These are phyloP conservation scores for Solidago caesia DNA, from an alignment of 129 eudicot species.

Conservation along the genomic window DNA sequence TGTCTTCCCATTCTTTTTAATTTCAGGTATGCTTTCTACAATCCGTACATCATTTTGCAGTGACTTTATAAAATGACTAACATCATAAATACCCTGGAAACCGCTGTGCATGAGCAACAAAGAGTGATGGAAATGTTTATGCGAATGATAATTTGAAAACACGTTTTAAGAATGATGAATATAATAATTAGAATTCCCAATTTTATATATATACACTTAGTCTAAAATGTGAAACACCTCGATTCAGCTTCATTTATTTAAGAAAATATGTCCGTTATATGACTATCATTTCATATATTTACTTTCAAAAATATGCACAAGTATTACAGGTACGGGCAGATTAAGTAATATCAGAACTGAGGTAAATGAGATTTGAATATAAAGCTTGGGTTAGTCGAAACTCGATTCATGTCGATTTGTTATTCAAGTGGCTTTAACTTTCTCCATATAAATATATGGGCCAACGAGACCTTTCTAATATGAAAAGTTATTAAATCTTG, in stretches of 20 bases:
- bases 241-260: not conserved
- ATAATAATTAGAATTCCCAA: not conserved
- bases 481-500: not conserved
- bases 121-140: constrained; percentile 23
- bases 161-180: not conserved
- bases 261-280: not conserved
- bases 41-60: constrained; percentile 67
- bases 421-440: not conserved
- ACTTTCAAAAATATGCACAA: not conserved
- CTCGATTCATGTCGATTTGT: not conserved
- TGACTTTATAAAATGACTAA: constrained; percentile 79
- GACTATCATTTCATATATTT: not conserved
- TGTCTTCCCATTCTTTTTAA: constrained; percentile 73
- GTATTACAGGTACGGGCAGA: not conserved
- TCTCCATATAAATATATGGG: not conserved
- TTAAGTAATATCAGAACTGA: not conserved
- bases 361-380: not conserved
- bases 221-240: not conserved
- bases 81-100: constrained; percentile 88
- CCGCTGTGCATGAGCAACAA: constrained; percentile 55
- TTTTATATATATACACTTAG: not conserved
- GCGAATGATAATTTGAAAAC: not conserved
- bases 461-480: not conserved
- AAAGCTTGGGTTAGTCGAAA: not conserved
- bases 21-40: constrained; percentile 81